Percentiles rank a stretch among this genome's conserved stretches.
phyloP scores from a whole-genome alignment of 176 grass and related monocot genomes.

The Carex littledalei region DNA sequence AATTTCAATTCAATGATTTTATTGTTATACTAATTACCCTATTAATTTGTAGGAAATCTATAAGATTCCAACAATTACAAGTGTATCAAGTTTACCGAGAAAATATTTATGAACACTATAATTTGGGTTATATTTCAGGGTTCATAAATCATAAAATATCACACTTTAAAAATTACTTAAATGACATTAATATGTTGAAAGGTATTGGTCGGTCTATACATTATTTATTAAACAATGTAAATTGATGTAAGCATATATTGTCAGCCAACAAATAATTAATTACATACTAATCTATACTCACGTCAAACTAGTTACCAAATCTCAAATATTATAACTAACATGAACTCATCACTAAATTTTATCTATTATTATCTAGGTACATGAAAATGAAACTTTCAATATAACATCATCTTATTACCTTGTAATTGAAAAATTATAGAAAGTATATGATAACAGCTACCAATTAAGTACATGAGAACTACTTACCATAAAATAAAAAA shows the following conservation, averaged over 20 bases:
- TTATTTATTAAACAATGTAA: background rate
- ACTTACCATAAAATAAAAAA: background rate
- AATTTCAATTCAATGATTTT: too few relatives aligned
- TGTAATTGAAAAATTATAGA: background rate
- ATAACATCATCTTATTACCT: background rate
- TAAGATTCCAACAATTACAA: too few relatives aligned
- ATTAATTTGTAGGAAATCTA: too few relatives aligned
- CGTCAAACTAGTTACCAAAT: background rate
- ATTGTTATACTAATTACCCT: too few relatives aligned
- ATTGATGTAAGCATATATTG: background rate
- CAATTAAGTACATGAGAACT: constrained; percentile 13
- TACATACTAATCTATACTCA: background rate
- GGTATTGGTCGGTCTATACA: too few relatives aligned
- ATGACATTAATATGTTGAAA: background rate
- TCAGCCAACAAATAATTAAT: background rate
- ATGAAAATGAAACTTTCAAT: background rate
- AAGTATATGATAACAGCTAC: constrained; percentile 7
- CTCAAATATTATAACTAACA: constrained; percentile 3
- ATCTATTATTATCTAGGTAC: constrained; percentile 9
- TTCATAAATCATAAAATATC: too few relatives aligned
- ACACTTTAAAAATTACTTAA: background rate
- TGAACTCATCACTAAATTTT: background rate
- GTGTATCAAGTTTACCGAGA: too few relatives aligned
- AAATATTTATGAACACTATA: too few relatives aligned
- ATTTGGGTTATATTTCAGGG: too few relatives aligned